Conservation (phyloP, 2,329 filamentous ascomycete species). For the Metarhizium guizhouense region DNA sequence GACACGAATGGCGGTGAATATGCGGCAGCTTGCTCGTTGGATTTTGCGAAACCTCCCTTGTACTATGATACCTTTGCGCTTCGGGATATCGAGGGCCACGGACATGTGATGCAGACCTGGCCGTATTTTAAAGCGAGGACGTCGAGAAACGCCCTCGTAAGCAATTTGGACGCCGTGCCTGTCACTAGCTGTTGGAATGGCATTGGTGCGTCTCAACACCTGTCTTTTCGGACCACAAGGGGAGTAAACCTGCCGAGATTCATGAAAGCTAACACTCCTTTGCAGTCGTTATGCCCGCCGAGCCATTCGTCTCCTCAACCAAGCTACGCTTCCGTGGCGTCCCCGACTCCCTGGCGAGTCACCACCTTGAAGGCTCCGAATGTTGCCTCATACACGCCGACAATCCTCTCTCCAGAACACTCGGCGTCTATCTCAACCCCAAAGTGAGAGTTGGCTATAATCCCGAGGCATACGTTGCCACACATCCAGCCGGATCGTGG, state of each 20-base stretch:
- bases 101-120: conserved; percentile 45
- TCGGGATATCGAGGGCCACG: conserved; percentile 41
- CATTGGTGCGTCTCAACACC: conserved; percentile 21
- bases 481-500: conserved; percentile 35
- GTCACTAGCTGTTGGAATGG: conserved; percentile 38
- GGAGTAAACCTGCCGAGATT: background rate
- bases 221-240: too few relatives aligned
- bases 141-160: conserved; percentile 46
- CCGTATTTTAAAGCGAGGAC: conserved; percentile 45
- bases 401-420: conserved; percentile 44
- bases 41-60: conserved; percentile 43
- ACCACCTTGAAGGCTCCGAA: conserved; percentile 67
- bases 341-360: conserved; percentile 48
- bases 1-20: conserved; percentile 49
- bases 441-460: conserved; percentile 60
- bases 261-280: background rate
- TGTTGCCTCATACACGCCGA: conserved; percentile 72
- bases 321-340: conserved; percentile 54
- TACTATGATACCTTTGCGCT: conserved; percentile 58
- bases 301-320: conserved; percentile 40
- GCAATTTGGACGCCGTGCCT: conserved; percentile 34
- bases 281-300: conserved; percentile 40
- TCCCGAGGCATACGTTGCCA: conserved; percentile 38
- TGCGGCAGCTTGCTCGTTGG: conserved; percentile 53
- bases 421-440: conserved; percentile 60